Base-by-base conservation (phyloP, 768 basidiomycete species). In the Mrakia hoshinonis region DNA sequence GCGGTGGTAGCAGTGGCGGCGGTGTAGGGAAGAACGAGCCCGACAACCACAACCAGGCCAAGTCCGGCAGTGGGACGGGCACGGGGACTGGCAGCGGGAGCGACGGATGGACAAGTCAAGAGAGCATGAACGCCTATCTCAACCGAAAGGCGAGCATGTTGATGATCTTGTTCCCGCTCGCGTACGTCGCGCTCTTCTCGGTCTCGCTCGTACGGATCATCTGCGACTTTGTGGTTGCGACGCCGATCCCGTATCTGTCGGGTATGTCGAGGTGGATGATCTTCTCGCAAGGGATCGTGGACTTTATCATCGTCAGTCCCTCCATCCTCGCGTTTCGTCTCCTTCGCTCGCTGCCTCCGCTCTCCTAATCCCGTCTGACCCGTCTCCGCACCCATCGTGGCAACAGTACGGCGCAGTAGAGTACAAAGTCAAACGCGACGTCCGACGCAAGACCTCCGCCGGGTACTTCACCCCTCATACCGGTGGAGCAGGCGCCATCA, bases 161-260 rank as follows among this genome's bases (percentile, higher is more conserved):
- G 38, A 72, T 72, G 70, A 72, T 72, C 38, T 54, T 72, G 1
- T 72, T 72, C 29, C 70, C 70, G 4, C 13, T 72, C 11, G 66
- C 65, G 65, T 72, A 67, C 43, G 55, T 72, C 34, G 70, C 66
- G 4, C 61, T 71, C 18, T 71, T 71, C 29, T 51, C 48, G 24
- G 38, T 71, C 54, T 55, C 52, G 2, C 52, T 72, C 24, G 70
- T 46, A 4, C 26, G 70, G 20, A 67, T 72, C 54, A 65, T 72
- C 55, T 26, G 22, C 31, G 65, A 72, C 29, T 67, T 72, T 22
- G 22, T 49, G 12, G 46, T 43, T 1, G 18, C 34, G 15, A 11
- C 46, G 20, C 70, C 70, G 6, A 65, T 72, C 31, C 51, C 70
- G 22, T 22, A 15, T 18, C 65, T 72, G 7, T 60, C 55, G 6